These are phyloP conservation scores for Piper longum DNA, from an alignment of 164 flowering plant genomes.

Conservation along the genomic window DNA sequence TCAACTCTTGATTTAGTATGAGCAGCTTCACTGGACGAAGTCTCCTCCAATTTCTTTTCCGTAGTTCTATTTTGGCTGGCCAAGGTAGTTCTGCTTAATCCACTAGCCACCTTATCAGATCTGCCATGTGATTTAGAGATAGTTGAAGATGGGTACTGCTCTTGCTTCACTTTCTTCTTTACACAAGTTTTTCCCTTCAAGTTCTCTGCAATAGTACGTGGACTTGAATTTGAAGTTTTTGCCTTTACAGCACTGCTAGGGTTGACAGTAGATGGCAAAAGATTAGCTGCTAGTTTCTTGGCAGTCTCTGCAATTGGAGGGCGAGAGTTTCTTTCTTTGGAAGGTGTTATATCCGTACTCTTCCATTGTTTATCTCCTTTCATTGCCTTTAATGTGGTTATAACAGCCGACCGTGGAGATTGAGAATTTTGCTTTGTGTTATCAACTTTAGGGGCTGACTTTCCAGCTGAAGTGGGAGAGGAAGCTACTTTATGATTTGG, in stretches of 20 bases:
- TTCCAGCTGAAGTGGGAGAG: conserved; percentile 8
- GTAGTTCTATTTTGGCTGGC: conserved; percentile 7
- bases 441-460: conserved; percentile 8
- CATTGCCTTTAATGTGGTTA: conserved; percentile 10
- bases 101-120: conserved; percentile 7
- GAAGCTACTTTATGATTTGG: conserved; percentile 10
- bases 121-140: conserved; percentile 7
- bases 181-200: conserved; percentile 26
- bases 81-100: conserved; percentile 11
- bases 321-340: conserved; percentile 10
- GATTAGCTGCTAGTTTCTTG: conserved; percentile 12
- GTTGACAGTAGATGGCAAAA: conserved; percentile 12
- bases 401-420: conserved; percentile 10
- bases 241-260: conserved; percentile 9
- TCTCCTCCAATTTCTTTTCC: conserved; percentile 15
- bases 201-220: conserved; percentile 21
- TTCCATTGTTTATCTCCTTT: conserved; percentile 7
- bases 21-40: conserved; percentile 18
- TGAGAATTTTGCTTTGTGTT: conserved; percentile 9
- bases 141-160: conserved; percentile 13
- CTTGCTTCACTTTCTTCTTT: conserved; percentile 39
- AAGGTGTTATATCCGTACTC: conserved; percentile 14
- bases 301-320: conserved; percentile 6
- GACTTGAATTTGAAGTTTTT: conserved; percentile 18
- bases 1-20: conserved; percentile 12